These are phyloP conservation scores for Cucurbita moschata DNA, from an alignment of 306 rosid genomes.

Conservation along the genomic window DNA sequence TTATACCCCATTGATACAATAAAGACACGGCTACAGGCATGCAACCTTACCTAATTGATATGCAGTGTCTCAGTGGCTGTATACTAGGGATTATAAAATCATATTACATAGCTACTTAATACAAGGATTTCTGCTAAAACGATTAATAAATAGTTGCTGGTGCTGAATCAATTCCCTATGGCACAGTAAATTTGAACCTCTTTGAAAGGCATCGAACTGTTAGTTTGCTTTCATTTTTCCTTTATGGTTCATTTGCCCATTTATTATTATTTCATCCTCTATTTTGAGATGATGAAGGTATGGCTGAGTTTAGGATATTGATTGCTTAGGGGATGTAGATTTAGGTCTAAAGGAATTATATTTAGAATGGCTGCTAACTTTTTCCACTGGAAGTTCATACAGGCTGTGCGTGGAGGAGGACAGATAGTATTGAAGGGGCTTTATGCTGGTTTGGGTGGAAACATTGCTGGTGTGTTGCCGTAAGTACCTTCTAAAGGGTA, in stretches of 20 bases:
- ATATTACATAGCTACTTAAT: not conserved
- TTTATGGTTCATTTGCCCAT: not conserved
- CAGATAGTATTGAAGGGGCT: conserved; percentile 67
- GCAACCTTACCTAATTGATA: conserved; percentile 10
- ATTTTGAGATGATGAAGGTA: not conserved
- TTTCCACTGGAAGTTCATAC: conserved; percentile 5
- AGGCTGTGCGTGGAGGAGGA: conserved; percentile 90
- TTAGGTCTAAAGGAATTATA: not conserved
- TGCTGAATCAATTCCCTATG: not conserved
- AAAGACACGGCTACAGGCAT: conserved; percentile 93
- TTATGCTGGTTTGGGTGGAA: conserved; percentile 93
- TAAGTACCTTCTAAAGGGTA: conserved; percentile 27
- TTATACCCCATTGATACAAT: conserved; percentile 91
- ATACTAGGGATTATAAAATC: not conserved
- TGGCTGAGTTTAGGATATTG: not conserved
- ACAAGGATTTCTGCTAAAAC: not conserved
- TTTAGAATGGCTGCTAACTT: conserved; percentile 3
- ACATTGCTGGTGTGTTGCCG: conserved; percentile 95
- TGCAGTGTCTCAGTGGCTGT: not conserved
- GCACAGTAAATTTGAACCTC: not conserved
- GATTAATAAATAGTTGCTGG: not conserved
- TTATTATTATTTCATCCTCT: not conserved
- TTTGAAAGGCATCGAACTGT: not conserved
- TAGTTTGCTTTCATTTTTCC: not conserved
- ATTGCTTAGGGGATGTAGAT: not conserved